Evolutionary conservation across 2,329 filamentous ascomycete genomes (phyloP), one percentile per base, ranked within the genome.

Genomic region (Epichloe festucae): DNA sequence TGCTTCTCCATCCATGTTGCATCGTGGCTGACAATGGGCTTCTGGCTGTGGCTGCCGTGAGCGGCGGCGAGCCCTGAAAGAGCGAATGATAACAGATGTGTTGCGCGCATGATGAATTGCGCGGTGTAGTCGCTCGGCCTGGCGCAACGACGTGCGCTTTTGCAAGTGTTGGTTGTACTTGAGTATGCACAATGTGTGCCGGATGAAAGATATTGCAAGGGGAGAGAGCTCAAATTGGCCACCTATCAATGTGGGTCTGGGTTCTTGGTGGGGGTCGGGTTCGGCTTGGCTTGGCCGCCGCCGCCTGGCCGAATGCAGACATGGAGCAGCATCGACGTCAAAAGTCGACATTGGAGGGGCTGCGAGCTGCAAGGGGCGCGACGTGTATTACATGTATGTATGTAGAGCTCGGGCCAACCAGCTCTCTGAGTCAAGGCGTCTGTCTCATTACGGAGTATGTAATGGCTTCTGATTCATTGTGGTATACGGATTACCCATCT

Each of bases 1-100:
- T 84, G 81, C 59, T 74, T 78, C 44, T 77, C 76, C 69, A 82
- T 82, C 81, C 81, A 84, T 60, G 77, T 71, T 41, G 80, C 77
- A 53, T 80, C 67, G 3, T 73, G 69, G 57, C 69, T 66, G 14
- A 82, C 73, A 27, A 73, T 63, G 23, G 79, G 80, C 64, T 77
- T 78, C 58, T 66, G 63, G 14, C 61, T 57, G 54, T 79, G 73
- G 58, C 71, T 68, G 59, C 78, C 79, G 63, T 83, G 79, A 19
- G 75, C 78, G 52, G 71, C 56, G 41, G 64, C 73, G 23, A 66
- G 57, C 54, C 70, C 65, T 46, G 69, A 65, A 45, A 79, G 60
- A 50, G 68, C 65, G 44, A 69, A 56, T 49, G 62, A 59, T 51
- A 71, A 56, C 34, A 75, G 49, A 46, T 59, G 36, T 38, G 53